These are phyloP conservation scores for Acacia melanoxylon DNA, from an alignment of 306 rosid species.

Conservation along the genomic window DNA sequence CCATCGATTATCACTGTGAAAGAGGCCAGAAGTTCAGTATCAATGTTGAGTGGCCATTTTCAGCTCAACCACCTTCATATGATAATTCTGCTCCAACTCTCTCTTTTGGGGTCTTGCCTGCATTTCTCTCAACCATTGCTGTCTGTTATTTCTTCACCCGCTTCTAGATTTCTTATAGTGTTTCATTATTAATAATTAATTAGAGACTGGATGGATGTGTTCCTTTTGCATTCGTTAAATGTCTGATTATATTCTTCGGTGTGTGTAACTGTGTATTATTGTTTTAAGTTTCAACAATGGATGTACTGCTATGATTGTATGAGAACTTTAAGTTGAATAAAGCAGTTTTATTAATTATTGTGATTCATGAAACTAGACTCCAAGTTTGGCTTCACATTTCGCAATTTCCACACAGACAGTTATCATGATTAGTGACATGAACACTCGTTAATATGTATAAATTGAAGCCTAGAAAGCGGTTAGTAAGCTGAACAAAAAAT, in stretches of 20 bases:
- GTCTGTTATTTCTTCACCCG: neutral
- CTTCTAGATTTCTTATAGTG: neutral
- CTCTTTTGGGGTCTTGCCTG: neutral
- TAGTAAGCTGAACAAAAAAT: neutral
- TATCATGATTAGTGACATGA: neutral
- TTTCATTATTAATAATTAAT: neutral
- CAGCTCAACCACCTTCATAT: neutral
- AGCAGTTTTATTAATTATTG: neutral
- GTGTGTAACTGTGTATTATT: neutral
- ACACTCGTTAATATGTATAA: neutral
- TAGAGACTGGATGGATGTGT: neutral
- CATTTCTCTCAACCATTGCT: neutral
- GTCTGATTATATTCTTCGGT: too few relatives aligned
- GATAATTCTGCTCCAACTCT: neutral
- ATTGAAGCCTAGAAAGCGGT: too few relatives aligned
- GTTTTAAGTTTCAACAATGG: neutral
- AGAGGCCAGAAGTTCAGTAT: constrained; percentile 41
- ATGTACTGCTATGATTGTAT: neutral
- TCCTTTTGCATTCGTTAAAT: neutral
- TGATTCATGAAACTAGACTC: neutral
- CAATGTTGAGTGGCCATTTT: constrained; percentile 8
- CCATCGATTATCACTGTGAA: constrained; percentile 27
- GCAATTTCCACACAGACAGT: neutral
- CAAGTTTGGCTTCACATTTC: neutral
- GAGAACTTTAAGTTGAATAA: neutral